Evolutionary conservation across 2,329 filamentous ascomycete species (phyloP).

Genomic region (Diaporthe vexans): DNA sequence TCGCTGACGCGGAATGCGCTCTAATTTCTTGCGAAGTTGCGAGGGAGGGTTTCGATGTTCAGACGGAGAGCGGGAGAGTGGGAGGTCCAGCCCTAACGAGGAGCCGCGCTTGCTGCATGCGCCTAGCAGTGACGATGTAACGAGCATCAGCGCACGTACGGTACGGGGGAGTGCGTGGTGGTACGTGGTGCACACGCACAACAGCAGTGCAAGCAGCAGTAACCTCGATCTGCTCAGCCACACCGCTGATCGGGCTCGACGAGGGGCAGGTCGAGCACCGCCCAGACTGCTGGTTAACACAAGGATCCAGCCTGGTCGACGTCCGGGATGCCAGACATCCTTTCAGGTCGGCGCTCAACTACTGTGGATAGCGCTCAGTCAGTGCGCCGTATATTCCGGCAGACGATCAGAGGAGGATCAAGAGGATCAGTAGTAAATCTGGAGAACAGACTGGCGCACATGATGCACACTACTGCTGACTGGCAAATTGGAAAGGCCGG

Average conservation of each 20-base stretch:
- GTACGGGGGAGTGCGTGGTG: neutral
- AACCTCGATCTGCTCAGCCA: conserved; percentile 24
- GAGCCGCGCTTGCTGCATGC: conserved; percentile 15
- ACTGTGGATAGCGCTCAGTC: conserved; percentile 11
- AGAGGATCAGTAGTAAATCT: conserved; percentile 12
- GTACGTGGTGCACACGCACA: neutral
- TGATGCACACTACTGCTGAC: neutral
- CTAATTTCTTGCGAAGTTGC: neutral
- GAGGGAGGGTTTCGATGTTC: conserved; percentile 19
- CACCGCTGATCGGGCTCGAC: conserved; percentile 2
- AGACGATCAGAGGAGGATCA: conserved; percentile 17
- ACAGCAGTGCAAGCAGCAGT: conserved; percentile 3
- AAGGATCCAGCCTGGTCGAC: neutral
- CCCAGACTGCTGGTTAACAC: neutral
- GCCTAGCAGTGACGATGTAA: neutral
- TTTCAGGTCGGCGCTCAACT: conserved; percentile 26
- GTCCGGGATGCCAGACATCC: conserved; percentile 14
- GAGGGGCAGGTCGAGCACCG: neutral
- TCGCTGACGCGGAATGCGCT: conserved; percentile 8
- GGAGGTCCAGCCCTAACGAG: conserved; percentile 23
- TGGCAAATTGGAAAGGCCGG: neutral
- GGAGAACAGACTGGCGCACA: neutral
- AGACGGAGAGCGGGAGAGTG: conserved; percentile 19
- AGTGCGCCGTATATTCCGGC: neutral
- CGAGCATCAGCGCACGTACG: neutral